phyloP scores from a whole-genome alignment of 2,329 filamentous ascomycete species.

The Penicillium hordei region DNA sequence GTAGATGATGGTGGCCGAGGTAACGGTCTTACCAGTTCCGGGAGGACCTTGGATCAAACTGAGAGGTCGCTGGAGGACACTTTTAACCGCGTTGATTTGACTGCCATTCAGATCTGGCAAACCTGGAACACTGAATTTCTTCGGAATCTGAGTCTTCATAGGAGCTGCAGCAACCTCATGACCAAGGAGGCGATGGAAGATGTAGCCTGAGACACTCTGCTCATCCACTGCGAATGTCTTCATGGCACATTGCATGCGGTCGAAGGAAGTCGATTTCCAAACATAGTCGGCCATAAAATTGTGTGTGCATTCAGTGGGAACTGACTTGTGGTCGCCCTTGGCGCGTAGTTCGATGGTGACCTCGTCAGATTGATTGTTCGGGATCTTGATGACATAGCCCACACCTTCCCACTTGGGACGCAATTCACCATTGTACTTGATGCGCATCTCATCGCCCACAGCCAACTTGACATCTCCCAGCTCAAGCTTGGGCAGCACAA shows the following conservation, averaged over 20 bases:
- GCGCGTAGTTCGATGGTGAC: slow-evolving; percentile 92
- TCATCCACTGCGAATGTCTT: slow-evolving; percentile 98
- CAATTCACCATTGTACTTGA: slow-evolving; percentile 93
- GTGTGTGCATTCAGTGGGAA: slow-evolving; percentile 93
- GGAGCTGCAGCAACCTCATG: slow-evolving; percentile 92
- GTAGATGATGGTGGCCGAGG: slow-evolving; percentile 97
- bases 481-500: slow-evolving; percentile 94
- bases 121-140: slow-evolving; percentile 93
- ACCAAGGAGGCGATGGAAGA: slow-evolving; percentile 94
- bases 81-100: slow-evolving; percentile 95
- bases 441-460: slow-evolving; percentile 96
- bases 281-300: slow-evolving; percentile 99
- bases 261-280: slow-evolving; percentile 98
- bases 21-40: slow-evolving; percentile 97
- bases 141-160: slow-evolving; percentile 92
- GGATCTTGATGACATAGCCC: slow-evolving; percentile 98
- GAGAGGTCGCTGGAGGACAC: slow-evolving; percentile 86
- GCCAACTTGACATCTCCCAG: slow-evolving; percentile 96
- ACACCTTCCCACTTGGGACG: slow-evolving; percentile 94
- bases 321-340: slow-evolving; percentile 91
- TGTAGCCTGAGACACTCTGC: slow-evolving; percentile 97
- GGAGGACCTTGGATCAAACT: slow-evolving; percentile 96
- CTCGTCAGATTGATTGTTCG: slow-evolving; percentile 98
- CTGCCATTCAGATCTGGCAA: slow-evolving; percentile 93
- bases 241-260: slow-evolving; percentile 99